Evolutionary conservation across 2,329 filamentous ascomycete genomes (phyloP).

Genomic region (Colletotrichum cordylinicola): DNA sequence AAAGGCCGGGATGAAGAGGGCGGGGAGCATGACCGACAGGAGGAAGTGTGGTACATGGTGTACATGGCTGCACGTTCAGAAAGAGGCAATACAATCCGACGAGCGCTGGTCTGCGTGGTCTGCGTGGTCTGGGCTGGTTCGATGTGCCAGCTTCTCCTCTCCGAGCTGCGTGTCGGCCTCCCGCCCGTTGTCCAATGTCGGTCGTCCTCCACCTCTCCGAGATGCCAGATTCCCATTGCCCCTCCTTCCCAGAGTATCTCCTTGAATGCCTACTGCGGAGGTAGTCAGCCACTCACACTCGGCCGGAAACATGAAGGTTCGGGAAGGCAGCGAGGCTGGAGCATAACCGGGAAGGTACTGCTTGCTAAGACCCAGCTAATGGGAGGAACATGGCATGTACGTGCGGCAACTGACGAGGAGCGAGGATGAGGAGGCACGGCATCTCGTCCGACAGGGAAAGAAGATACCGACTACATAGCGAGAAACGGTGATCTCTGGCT

Average conservation of each 20-base stretch:
- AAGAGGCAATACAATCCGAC: slow-evolving; percentile 18
- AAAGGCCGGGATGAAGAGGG: not conserved
- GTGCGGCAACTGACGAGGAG: not conserved
- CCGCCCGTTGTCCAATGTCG: not conserved
- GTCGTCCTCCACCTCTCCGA: slow-evolving; percentile 20
- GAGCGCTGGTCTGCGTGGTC: not conserved
- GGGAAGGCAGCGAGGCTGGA: slow-evolving; percentile 2
- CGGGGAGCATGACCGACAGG: slow-evolving; percentile 1
- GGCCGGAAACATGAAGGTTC: slow-evolving; percentile 6
- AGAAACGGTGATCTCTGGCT: not conserved
- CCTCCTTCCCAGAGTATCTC: slow-evolving; percentile 22
- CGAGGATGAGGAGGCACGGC: not conserved
- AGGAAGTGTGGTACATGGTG: not conserved
- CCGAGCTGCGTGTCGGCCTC: not conserved
- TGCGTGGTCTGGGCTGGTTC: not conserved
- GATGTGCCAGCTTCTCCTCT: not conserved
- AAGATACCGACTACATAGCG: not conserved
- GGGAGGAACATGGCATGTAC: not conserved
- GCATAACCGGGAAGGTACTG: not conserved
- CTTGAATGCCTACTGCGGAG: not conserved
- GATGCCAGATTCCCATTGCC: slow-evolving; percentile 11
- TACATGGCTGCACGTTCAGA: not conserved
- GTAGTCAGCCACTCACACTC: not conserved
- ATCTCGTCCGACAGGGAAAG: not conserved
- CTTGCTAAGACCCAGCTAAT: not conserved